Conservation (phyloP, 2,329 filamentous ascomycete species). For the Trichoderma koningiopsis region DNA sequence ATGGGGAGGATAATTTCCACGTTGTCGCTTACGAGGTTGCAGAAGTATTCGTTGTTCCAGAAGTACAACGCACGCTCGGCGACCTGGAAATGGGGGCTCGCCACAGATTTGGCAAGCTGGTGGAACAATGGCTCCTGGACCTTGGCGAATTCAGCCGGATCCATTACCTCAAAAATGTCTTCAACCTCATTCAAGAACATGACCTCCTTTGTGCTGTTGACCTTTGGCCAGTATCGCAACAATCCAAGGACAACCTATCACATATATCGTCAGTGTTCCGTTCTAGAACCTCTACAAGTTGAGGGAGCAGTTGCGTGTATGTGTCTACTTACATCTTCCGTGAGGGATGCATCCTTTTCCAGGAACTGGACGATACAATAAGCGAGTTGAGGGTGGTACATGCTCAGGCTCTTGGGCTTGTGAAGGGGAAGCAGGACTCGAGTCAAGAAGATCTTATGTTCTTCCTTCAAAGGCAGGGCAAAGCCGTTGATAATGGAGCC, state of each 20-base stretch:
- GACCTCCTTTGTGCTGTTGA: conserved; percentile 99
- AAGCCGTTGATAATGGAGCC: conserved; percentile 99
- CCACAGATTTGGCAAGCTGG: conserved; percentile 95
- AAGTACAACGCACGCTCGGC: conserved; percentile 97
- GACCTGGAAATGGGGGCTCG: conserved; percentile 98
- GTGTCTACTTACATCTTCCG: conserved; percentile 76
- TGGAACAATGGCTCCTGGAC: conserved; percentile 98
- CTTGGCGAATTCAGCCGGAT: conserved; percentile 96
- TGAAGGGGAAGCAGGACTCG: conserved; percentile 90
- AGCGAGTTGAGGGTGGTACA: conserved; percentile 98
- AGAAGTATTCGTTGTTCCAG: conserved; percentile 99
- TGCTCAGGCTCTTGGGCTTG: conserved; percentile 98
- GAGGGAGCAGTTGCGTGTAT: background rate
- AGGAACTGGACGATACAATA: conserved; percentile 99
- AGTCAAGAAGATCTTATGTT: conserved; percentile 97
- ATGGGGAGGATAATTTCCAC: conserved; percentile 98
- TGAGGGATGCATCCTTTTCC: conserved; percentile 95
- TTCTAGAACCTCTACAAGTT: background rate
- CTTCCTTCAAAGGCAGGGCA: conserved; percentile 92
- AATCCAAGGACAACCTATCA: conserved; percentile 85
- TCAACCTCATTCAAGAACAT: conserved; percentile 99
- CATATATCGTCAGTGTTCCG: background rate
- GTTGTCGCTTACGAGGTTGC: conserved; percentile 97
- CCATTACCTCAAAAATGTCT: conserved; percentile 99
- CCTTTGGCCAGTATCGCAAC: conserved; percentile 97